Evolutionary conservation across 108 stramenopile species (phyloP), one percentile per base, ranked within the genome.

Genomic region (Cyclotella sp.): DNA sequence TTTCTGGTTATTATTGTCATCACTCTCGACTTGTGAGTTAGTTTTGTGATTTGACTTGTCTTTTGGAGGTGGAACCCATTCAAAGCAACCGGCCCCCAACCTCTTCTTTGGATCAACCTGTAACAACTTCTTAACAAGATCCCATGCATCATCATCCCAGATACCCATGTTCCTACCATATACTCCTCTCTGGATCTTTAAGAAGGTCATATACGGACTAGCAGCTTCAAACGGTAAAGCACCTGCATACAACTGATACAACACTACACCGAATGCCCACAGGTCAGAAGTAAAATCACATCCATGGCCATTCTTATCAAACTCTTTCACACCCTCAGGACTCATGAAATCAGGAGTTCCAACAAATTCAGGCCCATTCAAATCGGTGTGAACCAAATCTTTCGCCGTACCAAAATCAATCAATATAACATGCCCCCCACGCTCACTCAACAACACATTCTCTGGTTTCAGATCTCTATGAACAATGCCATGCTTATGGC

Each of bases 311-410:
- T 59, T 64, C 15, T 70, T 59, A 54, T 81, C 72, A 54, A 68
- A 54, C 18, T 83, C 92, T n/a, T 84, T 86, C 45, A 98, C 94
- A 0, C 93, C 91, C 77, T 98, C 97, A 7, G 99, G 99, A 28
- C 87, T 77, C 99, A 99, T 98, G 79, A 97, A 99, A 78, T 99
- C 97, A 0, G 99, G 96, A n/a, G 99, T 99, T 9, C 99, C 99
- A 5, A 98, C 98, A 80, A 99, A 99, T 63, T 99, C 97, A 14
- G 97, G 98, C 5, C 99, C 99, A 77, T 99, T 99, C 75, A 98
- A 84, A 69, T 97, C 95, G 0, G 92, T 93, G 29, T 93, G 69
- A 21, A 97, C 75, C 64, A 97, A 75, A 79, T 99, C 99, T 75
- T 99, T 98, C 46, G 96, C 94, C 0, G 99, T 98, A 28, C 99